Evolutionary conservation across 345 rosid genomes (phyloP).

Genomic region (Gynandropsis gynandra): DNA sequence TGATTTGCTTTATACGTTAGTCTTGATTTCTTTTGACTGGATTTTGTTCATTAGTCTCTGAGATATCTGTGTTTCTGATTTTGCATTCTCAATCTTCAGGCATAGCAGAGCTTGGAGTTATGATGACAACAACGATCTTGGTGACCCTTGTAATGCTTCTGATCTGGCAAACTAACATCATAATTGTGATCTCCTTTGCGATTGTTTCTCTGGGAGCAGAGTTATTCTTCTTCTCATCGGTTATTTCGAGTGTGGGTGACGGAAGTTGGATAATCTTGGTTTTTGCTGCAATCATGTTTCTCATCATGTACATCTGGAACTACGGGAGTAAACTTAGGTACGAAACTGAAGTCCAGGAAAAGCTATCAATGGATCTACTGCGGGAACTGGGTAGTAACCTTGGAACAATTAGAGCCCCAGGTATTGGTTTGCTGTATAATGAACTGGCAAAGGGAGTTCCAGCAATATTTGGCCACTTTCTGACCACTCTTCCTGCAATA

Average conservation of each 20-base stretch:
- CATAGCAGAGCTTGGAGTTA: slow-evolving; percentile 89
- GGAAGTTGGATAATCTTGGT: slow-evolving; percentile 97
- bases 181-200: slow-evolving; percentile 60
- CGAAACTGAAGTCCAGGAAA: slow-evolving; percentile 96
- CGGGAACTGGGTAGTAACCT: slow-evolving; percentile 87
- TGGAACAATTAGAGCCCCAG: slow-evolving; percentile 96
- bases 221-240: slow-evolving; percentile 78
- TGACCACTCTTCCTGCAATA: slow-evolving; percentile 93
- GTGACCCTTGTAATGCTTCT: slow-evolving; percentile 96
- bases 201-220: slow-evolving; percentile 66
- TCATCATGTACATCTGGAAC: slow-evolving; percentile 88
- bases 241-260: slow-evolving; percentile 57
- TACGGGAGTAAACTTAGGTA: slow-evolving; percentile 96
- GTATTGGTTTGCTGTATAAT: slow-evolving; percentile 91
- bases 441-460: slow-evolving; percentile 95
- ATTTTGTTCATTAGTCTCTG: slow-evolving; percentile 9
- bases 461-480: slow-evolving; percentile 90
- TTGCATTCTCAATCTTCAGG: slow-evolving; percentile 40
- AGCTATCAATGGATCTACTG: slow-evolving; percentile 82
- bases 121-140: slow-evolving; percentile 94
- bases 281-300: slow-evolving; percentile 76
- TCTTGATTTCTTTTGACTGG: neutral
- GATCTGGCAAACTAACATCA: slow-evolving; percentile 94
- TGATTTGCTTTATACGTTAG: neutral
- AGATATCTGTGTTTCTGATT: slow-evolving; percentile 22